Evolutionary conservation across 2,329 filamentous ascomycete species (phyloP).

Genomic region (Fusarium dimerum): DNA sequence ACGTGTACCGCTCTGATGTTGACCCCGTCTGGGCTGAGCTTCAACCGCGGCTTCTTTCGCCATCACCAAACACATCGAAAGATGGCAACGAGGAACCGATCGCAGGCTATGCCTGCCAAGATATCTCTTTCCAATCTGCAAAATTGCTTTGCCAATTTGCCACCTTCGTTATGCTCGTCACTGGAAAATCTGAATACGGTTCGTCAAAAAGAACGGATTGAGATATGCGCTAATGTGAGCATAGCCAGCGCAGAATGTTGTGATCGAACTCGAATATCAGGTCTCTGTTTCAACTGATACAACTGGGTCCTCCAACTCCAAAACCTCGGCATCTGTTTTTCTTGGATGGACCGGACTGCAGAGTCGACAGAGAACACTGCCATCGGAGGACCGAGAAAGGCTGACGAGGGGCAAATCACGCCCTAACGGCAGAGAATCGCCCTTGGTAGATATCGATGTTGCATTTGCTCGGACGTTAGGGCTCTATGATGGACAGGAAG

Average conservation of each 20-base stretch:
- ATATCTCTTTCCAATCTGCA: conserved; percentile 84
- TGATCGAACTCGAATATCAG: conserved; percentile 83
- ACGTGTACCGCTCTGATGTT: no score
- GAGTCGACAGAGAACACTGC: conserved; percentile 78
- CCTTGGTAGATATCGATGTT: conserved; percentile 82
- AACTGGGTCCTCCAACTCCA: conserved; percentile 38
- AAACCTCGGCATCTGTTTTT: conserved; percentile 68
- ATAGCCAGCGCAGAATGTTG: conserved; percentile 90
- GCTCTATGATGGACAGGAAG: conserved; percentile 78
- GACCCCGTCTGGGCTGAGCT: no score
- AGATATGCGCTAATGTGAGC: conserved; percentile 8
- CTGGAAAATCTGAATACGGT: conserved; percentile 83
- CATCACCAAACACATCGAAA: no score
- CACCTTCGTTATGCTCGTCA: conserved; percentile 77
- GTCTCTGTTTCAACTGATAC: conserved; percentile 48
- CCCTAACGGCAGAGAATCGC: conserved; percentile 71
- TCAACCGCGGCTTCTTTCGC: no score
- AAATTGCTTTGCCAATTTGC: conserved; percentile 93
- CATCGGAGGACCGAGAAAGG: conserved; percentile 74
- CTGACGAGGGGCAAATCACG: conserved; percentile 60
- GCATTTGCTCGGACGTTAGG: conserved; percentile 80
- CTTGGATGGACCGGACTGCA: conserved; percentile 98
- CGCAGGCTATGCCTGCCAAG: conserved; percentile 71
- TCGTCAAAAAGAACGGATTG: conserved; percentile 50
- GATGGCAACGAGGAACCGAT: no score